Conservation (phyloP, 306 rosid genomes). For the Erythrophleum fordii region DNA sequence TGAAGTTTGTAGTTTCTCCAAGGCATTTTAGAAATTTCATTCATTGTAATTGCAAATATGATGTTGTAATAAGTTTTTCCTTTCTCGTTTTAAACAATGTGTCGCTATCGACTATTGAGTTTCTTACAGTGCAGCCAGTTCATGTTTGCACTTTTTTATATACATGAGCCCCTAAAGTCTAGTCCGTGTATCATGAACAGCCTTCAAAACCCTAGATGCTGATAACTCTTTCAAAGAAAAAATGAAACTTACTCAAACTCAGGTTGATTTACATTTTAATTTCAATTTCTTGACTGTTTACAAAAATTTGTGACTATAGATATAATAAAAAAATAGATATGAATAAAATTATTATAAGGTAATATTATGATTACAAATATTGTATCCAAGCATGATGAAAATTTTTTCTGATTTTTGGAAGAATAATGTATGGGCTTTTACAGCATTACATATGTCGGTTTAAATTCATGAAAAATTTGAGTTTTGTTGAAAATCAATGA, state of each 20-base stretch:
- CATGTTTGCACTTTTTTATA: no score
- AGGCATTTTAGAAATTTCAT: background rate
- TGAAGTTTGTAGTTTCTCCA: background rate
- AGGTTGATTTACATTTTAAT: constrained; percentile 5
- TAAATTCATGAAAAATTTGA: background rate
- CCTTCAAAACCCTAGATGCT: background rate
- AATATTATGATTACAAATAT: background rate
- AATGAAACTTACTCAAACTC: background rate
- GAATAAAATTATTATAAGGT: background rate
- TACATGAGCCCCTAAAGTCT: background rate
- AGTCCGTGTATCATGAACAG: background rate
- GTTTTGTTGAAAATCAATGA: background rate
- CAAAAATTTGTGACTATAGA: background rate
- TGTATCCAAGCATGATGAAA: background rate
- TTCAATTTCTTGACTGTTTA: background rate
- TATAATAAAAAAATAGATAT: constrained; percentile 9
- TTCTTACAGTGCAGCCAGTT: background rate
- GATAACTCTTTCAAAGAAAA: background rate
- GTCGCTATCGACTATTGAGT: background rate
- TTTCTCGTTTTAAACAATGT: background rate
- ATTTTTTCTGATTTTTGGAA: background rate
- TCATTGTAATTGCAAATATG: background rate
- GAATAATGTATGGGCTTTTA: background rate
- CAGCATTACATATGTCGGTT: background rate
- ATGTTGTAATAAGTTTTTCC: background rate